Evolutionary conservation across 2,329 filamentous ascomycete genomes (phyloP).

Genomic region (Aspergillus hortae): DNA sequence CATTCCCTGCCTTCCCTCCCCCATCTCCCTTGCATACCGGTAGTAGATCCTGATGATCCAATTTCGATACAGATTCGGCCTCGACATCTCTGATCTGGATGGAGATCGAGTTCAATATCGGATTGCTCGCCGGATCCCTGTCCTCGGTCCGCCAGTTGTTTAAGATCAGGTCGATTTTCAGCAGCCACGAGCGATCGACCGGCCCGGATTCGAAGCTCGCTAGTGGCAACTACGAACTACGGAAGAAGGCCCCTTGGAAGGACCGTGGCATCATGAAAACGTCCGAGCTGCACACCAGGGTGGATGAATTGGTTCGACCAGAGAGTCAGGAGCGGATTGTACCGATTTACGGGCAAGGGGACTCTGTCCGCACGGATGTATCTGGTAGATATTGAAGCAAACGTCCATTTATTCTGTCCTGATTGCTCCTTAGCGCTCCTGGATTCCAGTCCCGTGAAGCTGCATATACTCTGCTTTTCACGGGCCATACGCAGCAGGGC

Average conservation of each 20-base stretch:
- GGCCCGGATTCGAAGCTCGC: not conserved
- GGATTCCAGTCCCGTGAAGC: too few relatives aligned
- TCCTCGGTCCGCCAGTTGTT: slow-evolving; percentile 6
- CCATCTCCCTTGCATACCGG: too few relatives aligned
- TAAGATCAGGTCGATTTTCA: not conserved
- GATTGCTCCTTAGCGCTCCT: too few relatives aligned
- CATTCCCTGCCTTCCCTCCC: too few relatives aligned
- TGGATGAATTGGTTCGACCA: not conserved
- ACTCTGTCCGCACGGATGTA: not conserved
- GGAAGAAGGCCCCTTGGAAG: not conserved
- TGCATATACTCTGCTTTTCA: too few relatives aligned
- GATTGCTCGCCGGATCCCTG: slow-evolving; percentile 17
- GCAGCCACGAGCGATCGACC: not conserved
- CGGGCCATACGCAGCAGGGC: too few relatives aligned
- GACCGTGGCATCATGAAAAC: not conserved
- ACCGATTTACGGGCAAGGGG: slow-evolving; percentile 3
- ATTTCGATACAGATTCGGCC: slow-evolving; percentile 10
- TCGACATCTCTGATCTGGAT: slow-evolving; percentile 18
- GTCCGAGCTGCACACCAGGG: not conserved
- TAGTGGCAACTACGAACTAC: not conserved
- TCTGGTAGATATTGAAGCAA: not conserved
- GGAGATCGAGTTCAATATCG: slow-evolving; percentile 20
- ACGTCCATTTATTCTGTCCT: not conserved
- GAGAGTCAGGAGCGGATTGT: slow-evolving; percentile 3
- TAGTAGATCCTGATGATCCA: not conserved